Evolutionary conservation across 2,329 filamentous ascomycete genomes (phyloP).

Genomic region (Talaromyces marneffei): DNA sequence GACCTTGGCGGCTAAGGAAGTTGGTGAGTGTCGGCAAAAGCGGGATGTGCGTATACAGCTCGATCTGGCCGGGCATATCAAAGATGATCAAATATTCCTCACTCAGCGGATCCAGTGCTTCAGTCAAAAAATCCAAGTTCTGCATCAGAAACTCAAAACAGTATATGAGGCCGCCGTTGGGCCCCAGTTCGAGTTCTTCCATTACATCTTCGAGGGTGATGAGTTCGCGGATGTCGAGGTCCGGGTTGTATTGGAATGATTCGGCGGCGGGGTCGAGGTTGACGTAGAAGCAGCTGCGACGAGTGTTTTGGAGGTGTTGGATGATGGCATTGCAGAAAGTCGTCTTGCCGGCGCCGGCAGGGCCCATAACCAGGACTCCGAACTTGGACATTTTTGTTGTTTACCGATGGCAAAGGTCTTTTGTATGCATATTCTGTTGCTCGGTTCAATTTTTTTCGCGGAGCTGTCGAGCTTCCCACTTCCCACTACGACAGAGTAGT

Average conservation of each 20-base stretch:
- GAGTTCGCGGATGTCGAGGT: constrained; percentile 91
- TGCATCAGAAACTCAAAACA: constrained; percentile 95
- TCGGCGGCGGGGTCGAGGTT: constrained; percentile 97
- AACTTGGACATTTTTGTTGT: constrained; percentile 74
- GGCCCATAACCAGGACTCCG: constrained; percentile 91
- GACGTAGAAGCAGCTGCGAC: constrained; percentile 93
- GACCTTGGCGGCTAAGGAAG: constrained; percentile 70
- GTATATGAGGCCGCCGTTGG: constrained; percentile 89
- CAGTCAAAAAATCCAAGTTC: constrained; percentile 85
- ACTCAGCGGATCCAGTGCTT: constrained; percentile 74
- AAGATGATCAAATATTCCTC: constrained; percentile 97
- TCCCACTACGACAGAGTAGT: no score
- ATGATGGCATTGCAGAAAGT: constrained; percentile 94
- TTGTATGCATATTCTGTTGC: background rate
- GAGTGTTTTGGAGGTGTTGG: constrained; percentile 82
- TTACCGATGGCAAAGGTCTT: background rate
- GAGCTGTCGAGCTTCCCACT: background rate
- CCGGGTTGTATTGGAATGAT: constrained; percentile 81
- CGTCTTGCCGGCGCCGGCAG: constrained; percentile 91
- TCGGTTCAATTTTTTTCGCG: background rate
- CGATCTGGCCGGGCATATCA: constrained; percentile 98
- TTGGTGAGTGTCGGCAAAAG: constrained; percentile 79
- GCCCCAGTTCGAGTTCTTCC: constrained; percentile 86
- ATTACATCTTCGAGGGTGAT: constrained; percentile 93
- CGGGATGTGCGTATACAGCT: constrained; percentile 95